phyloP scores from a whole-genome alignment of 345 rosid genomes.

The Linum tenue region DNA sequence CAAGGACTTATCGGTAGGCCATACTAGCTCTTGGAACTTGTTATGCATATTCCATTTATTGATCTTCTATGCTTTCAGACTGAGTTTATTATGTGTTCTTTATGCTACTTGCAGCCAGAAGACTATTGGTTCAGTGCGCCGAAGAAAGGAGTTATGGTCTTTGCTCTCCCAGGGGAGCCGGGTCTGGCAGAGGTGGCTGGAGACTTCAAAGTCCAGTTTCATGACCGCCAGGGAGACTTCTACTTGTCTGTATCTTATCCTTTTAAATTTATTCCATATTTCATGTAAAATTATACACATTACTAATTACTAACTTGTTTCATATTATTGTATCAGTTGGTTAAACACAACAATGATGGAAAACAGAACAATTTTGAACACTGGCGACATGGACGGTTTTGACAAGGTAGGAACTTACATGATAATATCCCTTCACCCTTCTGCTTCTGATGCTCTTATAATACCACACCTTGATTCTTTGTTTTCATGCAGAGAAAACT shows the following conservation, averaged over 20 bases:
- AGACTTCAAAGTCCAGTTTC: slow-evolving; percentile 85
- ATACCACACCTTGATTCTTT: background rate
- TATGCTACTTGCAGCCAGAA: slow-evolving; percentile 52
- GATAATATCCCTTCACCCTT: background rate
- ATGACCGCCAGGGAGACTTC: slow-evolving; percentile 87
- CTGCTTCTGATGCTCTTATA: background rate
- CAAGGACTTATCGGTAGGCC: slow-evolving; percentile 2
- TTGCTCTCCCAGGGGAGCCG: slow-evolving; percentile 92
- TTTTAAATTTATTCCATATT: slow-evolving; percentile 2
- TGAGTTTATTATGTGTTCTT: background rate
- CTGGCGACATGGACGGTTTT: slow-evolving; percentile 75
- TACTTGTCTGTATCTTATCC: slow-evolving; percentile 48
- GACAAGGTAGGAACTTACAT: slow-evolving; percentile 43
- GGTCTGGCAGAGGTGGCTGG: slow-evolving; percentile 74
- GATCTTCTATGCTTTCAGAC: background rate
- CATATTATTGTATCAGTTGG: slow-evolving; percentile 47
- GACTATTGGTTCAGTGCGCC: slow-evolving; percentile 90
- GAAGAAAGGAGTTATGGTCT: slow-evolving; percentile 78
- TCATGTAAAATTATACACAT: background rate
- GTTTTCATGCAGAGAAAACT: slow-evolving; percentile 52
- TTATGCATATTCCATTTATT: background rate
- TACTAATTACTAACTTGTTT: background rate
- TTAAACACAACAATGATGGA: slow-evolving; percentile 76
- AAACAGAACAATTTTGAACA: slow-evolving; percentile 57
- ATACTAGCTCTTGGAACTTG: background rate